A percentile compares a stretch with the other conserved stretches of the same genome.
Evolutionary conservation across 2,329 filamentous ascomycete species (phyloP).

Genomic region (Ascochyta clinopodiicola): DNA sequence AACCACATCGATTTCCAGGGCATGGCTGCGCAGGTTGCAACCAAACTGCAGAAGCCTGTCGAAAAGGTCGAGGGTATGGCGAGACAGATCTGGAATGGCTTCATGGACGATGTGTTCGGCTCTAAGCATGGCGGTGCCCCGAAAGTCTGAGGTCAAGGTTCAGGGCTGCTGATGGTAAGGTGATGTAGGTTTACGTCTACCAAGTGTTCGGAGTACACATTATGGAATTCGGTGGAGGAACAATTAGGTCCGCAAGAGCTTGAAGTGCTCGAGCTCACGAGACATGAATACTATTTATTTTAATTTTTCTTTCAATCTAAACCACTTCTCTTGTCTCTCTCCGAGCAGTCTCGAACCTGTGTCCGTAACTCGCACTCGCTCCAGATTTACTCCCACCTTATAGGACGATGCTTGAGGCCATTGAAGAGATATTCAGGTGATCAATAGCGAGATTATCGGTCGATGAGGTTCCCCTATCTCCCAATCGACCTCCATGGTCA

Average conservation of each 20-base stretch:
- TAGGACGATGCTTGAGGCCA: too few relatives aligned
- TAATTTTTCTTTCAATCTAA: neutral
- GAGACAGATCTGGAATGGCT: conserved; percentile 55
- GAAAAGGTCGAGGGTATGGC: conserved; percentile 52
- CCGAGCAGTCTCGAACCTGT: too few relatives aligned
- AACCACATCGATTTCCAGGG: conserved; percentile 62
- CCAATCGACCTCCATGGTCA: too few relatives aligned
- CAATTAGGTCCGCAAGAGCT: conserved; percentile 25
- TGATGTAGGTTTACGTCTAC: conserved; percentile 1
- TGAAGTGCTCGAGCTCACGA: conserved; percentile 48
- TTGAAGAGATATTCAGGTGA: too few relatives aligned
- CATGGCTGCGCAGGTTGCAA: conserved; percentile 58
- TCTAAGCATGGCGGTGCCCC: conserved; percentile 34
- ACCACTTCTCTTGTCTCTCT: neutral
- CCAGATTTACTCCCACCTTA: too few relatives aligned
- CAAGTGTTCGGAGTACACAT: neutral
- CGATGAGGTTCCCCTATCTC: too few relatives aligned
- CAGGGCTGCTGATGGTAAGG: neutral
- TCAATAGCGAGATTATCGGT: too few relatives aligned
- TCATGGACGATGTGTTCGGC: conserved; percentile 59
- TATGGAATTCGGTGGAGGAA: conserved; percentile 10
- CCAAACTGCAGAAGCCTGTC: conserved; percentile 41
- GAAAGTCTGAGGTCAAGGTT: conserved; percentile 25
- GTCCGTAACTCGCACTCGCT: neutral
- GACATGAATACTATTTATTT: conserved; percentile 34